Evolutionary conservation across 257 asterid genomes (phyloP).

Genomic region (Jaltomata sinuosa): DNA sequence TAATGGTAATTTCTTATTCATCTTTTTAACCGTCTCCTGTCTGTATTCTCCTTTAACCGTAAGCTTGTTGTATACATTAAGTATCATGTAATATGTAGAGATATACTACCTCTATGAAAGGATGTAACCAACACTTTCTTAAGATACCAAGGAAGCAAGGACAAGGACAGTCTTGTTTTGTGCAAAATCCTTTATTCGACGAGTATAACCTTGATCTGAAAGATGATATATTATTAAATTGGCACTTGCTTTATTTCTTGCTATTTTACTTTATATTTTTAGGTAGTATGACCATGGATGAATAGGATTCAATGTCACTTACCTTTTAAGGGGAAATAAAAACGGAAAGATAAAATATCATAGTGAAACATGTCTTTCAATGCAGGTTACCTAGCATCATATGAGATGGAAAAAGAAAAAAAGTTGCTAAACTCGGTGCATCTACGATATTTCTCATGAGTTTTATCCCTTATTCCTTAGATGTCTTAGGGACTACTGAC

Average conservation of each 20-base stretch:
- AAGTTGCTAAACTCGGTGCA: not conserved
- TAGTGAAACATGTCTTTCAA: not conserved
- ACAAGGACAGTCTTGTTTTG: not conserved
- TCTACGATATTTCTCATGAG: not conserved
- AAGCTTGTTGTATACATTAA: not conserved
- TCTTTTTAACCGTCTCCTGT: not conserved
- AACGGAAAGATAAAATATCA: not conserved
- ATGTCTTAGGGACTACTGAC: slow-evolving; percentile 69
- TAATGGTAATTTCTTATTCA: slow-evolving; percentile 34
- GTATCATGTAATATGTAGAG: not conserved
- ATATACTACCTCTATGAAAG: not conserved
- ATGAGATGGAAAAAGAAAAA: not conserved
- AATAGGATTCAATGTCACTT: not conserved
- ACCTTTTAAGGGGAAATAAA: not conserved
- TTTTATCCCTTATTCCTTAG: slow-evolving; percentile 24
- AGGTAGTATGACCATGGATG: not conserved
- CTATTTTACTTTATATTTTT: not conserved
- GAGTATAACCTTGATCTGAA: not conserved
- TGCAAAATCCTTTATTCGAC: not conserved
- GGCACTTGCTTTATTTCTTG: not conserved
- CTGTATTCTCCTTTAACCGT: not conserved
- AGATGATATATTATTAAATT: not conserved
- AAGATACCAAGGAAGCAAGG: not conserved
- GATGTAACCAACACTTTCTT: not conserved
- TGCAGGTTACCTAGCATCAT: not conserved